Evolutionary conservation across 306 rosid genomes (phyloP), one percentile per base, ranked within the genome.

Genomic region (Senna tora): DNA sequence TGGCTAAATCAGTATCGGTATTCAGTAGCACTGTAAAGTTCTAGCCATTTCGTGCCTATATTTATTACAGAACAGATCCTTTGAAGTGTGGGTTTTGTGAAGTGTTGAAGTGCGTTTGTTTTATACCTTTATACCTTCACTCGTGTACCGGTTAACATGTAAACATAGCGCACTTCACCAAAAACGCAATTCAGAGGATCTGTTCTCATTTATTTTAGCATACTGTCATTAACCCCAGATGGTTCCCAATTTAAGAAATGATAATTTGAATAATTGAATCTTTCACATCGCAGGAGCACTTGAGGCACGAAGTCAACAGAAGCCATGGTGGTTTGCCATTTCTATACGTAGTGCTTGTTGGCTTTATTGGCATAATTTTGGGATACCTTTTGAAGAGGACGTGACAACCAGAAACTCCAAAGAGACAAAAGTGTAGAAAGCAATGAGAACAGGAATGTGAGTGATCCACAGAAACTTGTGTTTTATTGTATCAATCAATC

Each of bases 361-460:
- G 88, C 65, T 67, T 88, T 73, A 13, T 92, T 72, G 96, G 98
- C 84, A 74, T 88, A 72, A 71, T 92, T 75, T 77, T 92, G 82
- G 98, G 98, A 45, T 90, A 82, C 72, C 65, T 92, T 65, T 32
- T 92, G 86, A 92, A 86, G 91, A 86, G 71, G 84, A 83, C 95
- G 55, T 92, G 84, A 90, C 66, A 42, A 55, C 64, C 43, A 38
- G 58, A 25, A 20, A 36, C 17, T 25, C 56, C 32, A 52, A 38
- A 32, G 59, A 62, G 79, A 65, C 68, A 55, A 76, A 71, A 34
- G 38, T 85, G 92, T 83, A 76, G 77, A 90, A 82, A 84, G 67
- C 81, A 75, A 17, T 63, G 58, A 66, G 74, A 76, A 77, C 76
- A 32, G 47, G 53, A 64, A 72, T 76, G 85, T 82, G 78, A 63